Evolutionary conservation across 371 early-diverging fungal species (phyloP).

Genomic region (Amoeboaphelidium protococcarum): DNA sequence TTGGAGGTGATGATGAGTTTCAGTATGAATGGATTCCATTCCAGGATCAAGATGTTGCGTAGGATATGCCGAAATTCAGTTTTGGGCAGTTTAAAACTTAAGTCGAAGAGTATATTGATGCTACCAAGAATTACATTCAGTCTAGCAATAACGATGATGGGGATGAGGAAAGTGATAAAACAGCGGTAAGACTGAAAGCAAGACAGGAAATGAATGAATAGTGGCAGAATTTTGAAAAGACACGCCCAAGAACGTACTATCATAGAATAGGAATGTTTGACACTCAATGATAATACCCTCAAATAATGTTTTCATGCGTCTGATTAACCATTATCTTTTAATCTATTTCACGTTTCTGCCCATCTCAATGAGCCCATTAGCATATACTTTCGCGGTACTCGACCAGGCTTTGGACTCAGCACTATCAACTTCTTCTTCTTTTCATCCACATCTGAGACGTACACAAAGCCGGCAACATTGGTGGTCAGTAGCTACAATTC

Average conservation of each 20-base stretch:
- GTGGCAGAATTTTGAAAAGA: not conserved
- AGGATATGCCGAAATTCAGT: not conserved
- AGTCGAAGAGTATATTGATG: not conserved
- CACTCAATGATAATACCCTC: not conserved
- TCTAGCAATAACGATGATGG: too few species aligned
- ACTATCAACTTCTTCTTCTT: conserved; percentile 45
- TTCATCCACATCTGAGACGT: conserved; percentile 65
- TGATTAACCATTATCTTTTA: too few species aligned
- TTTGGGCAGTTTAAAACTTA: not conserved
- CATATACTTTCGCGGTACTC: conserved; percentile 51
- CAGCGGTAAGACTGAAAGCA: too few species aligned
- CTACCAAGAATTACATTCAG: not conserved
- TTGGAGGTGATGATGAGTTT: not conserved
- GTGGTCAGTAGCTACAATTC: conserved; percentile 24
- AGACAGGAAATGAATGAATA: not conserved
- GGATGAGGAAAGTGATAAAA: too few species aligned
- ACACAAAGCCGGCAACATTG: conserved; percentile 60
- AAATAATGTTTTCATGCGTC: too few species aligned
- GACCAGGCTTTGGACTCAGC: conserved; percentile 59
- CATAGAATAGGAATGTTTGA: not conserved
- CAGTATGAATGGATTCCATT: not conserved
- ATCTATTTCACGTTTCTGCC: conserved; percentile 30
- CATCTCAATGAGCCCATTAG: conserved; percentile 63
- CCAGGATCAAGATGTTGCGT: not conserved
- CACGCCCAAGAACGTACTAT: not conserved